Percentiles rank a stretch among this genome's conserved stretches.
Conservation (phyloP, 805 yeast genomes). For the Lipomyces kockii region DNA sequence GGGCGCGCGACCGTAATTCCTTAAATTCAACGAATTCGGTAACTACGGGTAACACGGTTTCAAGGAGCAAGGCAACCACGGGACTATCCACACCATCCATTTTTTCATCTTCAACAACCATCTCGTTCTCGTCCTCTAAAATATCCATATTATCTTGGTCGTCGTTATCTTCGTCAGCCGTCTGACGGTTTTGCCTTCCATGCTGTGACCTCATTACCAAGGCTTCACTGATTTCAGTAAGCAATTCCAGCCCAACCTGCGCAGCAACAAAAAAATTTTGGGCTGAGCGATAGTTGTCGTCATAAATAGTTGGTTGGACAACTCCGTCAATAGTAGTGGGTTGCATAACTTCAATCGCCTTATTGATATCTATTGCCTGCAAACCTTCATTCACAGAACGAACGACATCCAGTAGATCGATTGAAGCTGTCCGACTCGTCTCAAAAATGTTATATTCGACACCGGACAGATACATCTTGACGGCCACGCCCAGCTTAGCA, state of each 20-base stretch:
- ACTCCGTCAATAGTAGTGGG: constrained; percentile 9
- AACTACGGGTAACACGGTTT: constrained; percentile 21
- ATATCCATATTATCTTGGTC: constrained; percentile 26
- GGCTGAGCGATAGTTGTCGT: constrained; percentile 42
- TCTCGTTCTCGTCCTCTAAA: constrained; percentile 5
- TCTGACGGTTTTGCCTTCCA: background rate
- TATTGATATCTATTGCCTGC: constrained; percentile 7
- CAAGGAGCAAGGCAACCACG: constrained; percentile 32
- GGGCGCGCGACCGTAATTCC: constrained; percentile 59
- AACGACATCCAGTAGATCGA: constrained; percentile 22
- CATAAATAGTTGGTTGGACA: constrained; percentile 8
- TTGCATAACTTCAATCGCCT: background rate
- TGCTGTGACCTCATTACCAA: constrained; percentile 44
- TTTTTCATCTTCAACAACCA: constrained; percentile 11
- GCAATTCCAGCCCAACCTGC: constrained; percentile 73
- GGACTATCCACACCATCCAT: constrained; percentile 23
- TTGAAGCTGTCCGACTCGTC: constrained; percentile 9
- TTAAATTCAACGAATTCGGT: constrained; percentile 47
- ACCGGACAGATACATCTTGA: constrained; percentile 28
- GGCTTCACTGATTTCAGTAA: constrained; percentile 73
- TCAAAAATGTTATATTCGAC: constrained; percentile 30
- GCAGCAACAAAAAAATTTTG: constrained; percentile 62
- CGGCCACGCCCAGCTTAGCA: constrained; percentile 10
- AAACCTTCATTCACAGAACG: constrained; percentile 8
- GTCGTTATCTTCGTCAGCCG: constrained; percentile 27